phyloP scores from a whole-genome alignment of 345 rosid species.

The Brassica incana region DNA sequence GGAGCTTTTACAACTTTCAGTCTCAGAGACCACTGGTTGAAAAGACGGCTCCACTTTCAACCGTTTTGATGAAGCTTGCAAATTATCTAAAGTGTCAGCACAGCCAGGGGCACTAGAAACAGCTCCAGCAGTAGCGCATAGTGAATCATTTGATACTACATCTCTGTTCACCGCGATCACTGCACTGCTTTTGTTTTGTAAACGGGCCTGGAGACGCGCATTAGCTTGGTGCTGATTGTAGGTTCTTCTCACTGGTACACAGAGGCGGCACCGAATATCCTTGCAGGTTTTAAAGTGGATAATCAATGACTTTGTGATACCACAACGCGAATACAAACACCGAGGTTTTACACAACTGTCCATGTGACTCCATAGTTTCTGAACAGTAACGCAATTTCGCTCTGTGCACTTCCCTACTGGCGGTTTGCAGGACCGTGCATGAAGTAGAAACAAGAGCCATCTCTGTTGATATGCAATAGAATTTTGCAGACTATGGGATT shows the following conservation, averaged over 20 bases:
- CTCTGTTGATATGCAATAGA: slow-evolving; percentile 60
- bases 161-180: slow-evolving; percentile 40
- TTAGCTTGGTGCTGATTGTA: slow-evolving; percentile 54
- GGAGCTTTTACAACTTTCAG: slow-evolving; percentile 50
- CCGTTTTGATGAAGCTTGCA: slow-evolving; percentile 77
- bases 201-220: slow-evolving; percentile 49
- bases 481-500: slow-evolving; percentile 48
- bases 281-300: slow-evolving; percentile 65
- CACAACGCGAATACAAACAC: slow-evolving; percentile 79
- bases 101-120: slow-evolving; percentile 47
- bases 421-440: slow-evolving; percentile 78
- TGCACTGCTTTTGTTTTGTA: slow-evolving; percentile 44
- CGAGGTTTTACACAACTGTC: slow-evolving; percentile 55
- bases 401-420: slow-evolving; percentile 85
- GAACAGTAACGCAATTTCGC: slow-evolving; percentile 58
- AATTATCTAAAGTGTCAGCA: slow-evolving; percentile 51
- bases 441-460: slow-evolving; percentile 88
- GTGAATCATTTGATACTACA: slow-evolving; percentile 50
- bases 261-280: slow-evolving; percentile 77
- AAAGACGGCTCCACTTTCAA: slow-evolving; percentile 72
- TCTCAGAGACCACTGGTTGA: slow-evolving; percentile 46
- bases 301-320: slow-evolving; percentile 63
- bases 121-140: slow-evolving; percentile 45
- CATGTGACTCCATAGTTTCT: slow-evolving; percentile 76
- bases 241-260: slow-evolving; percentile 66